phyloP scores from a whole-genome alignment of 331 rosid species.

The Rhamnella rubrinervis region DNA sequence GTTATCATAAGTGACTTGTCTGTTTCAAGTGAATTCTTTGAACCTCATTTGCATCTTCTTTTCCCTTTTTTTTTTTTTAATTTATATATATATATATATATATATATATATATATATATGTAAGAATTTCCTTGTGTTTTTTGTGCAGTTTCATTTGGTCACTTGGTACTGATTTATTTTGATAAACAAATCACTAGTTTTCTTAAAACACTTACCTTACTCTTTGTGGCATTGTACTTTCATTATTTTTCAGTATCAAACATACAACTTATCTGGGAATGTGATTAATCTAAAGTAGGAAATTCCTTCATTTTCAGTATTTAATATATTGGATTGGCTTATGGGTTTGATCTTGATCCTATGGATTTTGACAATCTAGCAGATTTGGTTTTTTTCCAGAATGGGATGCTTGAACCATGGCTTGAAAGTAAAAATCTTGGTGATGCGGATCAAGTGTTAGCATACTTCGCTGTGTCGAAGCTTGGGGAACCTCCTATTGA shows the following conservation, averaged over 20 bases:
- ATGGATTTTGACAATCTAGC: slow-evolving; percentile 51
- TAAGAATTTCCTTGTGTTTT: no score
- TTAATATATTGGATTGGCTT: neutral
- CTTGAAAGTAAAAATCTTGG: slow-evolving; percentile 66
- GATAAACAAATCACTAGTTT: no score
- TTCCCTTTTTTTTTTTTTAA: no score
- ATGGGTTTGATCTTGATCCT: neutral
- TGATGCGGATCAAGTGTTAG: slow-evolving; percentile 76
- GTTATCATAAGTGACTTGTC: no score
- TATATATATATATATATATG: no score
- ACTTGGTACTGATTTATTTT: no score
- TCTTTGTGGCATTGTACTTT: no score
- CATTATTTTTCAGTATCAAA: neutral
- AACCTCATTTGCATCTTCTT: no score
- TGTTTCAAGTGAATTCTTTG: no score
- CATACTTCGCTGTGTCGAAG: slow-evolving; percentile 92
- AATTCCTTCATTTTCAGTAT: neutral
- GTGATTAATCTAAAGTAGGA: neutral
- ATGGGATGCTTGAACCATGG: slow-evolving; percentile 98
- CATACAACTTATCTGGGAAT: neutral
- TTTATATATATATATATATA: no score
- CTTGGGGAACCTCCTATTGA: slow-evolving; percentile 83
- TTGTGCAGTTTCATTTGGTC: no score
- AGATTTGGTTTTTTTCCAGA: slow-evolving; percentile 98
- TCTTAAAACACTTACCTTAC: no score